Conservation (phyloP, 352 stramenopile genomes). For the Pythium myriotylum region DNA sequence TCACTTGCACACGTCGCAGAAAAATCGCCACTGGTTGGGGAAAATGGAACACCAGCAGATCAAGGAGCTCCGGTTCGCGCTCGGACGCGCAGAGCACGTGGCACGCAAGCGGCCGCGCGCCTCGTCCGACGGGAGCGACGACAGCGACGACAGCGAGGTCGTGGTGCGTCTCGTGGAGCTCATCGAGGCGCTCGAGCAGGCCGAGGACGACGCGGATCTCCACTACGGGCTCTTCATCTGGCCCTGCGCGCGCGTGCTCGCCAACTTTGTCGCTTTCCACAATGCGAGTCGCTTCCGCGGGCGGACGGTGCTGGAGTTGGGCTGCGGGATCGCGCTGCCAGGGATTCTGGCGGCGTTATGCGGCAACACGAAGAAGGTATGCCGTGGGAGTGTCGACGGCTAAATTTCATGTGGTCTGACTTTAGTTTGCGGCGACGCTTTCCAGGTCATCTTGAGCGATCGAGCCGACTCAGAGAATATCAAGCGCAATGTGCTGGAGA, state of each 20-base stretch:
- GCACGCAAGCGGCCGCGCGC: constrained; percentile 1
- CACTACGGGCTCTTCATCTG: constrained; percentile 75
- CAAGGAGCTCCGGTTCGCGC: constrained; percentile 9
- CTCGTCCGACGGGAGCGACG: not conserved
- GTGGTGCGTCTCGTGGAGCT: constrained; percentile 60
- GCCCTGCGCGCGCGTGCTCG: constrained; percentile 56
- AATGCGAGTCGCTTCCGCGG: constrained; percentile 28
- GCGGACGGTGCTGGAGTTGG: constrained; percentile 63
- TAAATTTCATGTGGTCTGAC: not conserved
- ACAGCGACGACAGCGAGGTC: not conserved
- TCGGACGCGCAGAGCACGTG: not conserved
- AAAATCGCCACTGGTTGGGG: not conserved
- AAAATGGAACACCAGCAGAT: constrained; percentile 5
- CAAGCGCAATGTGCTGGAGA: constrained; percentile 49
- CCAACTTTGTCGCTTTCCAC: constrained; percentile 46
- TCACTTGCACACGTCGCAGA: constrained; percentile 8
- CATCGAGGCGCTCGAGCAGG: constrained; percentile 46
- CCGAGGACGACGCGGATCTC: constrained; percentile 43
- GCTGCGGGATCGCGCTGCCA: constrained; percentile 67
- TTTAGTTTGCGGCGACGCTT: not conserved
- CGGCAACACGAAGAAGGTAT: constrained; percentile 31
- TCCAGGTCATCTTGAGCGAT: constrained; percentile 59
- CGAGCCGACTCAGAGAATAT: constrained; percentile 49
- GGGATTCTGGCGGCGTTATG: constrained; percentile 59
- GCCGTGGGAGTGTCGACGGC: too few species aligned